Evolutionary conservation across 2,329 filamentous ascomycete species (phyloP).

Genomic region (Ophiostoma tasmaniense): DNA sequence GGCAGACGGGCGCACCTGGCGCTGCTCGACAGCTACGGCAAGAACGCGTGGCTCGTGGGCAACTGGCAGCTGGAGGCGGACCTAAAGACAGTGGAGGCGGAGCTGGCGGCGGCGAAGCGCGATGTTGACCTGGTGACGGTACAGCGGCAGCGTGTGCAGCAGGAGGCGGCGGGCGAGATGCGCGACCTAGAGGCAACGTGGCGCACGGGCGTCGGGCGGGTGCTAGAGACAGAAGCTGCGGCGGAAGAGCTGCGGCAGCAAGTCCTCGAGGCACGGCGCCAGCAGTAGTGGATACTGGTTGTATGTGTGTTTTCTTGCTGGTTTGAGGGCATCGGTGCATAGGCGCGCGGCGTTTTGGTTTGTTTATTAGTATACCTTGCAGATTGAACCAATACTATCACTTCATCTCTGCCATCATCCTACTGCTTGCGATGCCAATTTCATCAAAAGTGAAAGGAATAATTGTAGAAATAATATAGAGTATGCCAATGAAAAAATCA

Average conservation of each 20-base stretch:
- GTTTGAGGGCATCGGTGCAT: background rate
- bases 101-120: slow-evolving; percentile 58
- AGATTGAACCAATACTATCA: background rate
- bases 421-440: background rate
- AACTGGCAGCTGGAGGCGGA: slow-evolving; percentile 75
- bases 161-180: slow-evolving; percentile 64
- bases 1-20: slow-evolving; percentile 49
- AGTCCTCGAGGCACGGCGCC: slow-evolving; percentile 55
- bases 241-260: slow-evolving; percentile 62
- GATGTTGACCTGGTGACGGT: slow-evolving; percentile 68
- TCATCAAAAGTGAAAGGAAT: background rate
- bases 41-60: slow-evolving; percentile 83
- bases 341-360: slow-evolving; percentile 2
- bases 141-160: slow-evolving; percentile 60
- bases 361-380: background rate
- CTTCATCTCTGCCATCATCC: background rate
- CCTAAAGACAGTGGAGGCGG: slow-evolving; percentile 60
- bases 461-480: background rate
- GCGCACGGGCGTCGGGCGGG: slow-evolving; percentile 66
- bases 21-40: slow-evolving; percentile 72
- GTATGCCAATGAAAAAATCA: background rate
- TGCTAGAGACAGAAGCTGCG: slow-evolving; percentile 81
- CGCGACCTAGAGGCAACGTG: slow-evolving; percentile 62
- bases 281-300: slow-evolving; percentile 22
- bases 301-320: background rate